Evolutionary conservation across 2,329 filamentous ascomycete genomes (phyloP).

Genomic region (Fusarium sp.): DNA sequence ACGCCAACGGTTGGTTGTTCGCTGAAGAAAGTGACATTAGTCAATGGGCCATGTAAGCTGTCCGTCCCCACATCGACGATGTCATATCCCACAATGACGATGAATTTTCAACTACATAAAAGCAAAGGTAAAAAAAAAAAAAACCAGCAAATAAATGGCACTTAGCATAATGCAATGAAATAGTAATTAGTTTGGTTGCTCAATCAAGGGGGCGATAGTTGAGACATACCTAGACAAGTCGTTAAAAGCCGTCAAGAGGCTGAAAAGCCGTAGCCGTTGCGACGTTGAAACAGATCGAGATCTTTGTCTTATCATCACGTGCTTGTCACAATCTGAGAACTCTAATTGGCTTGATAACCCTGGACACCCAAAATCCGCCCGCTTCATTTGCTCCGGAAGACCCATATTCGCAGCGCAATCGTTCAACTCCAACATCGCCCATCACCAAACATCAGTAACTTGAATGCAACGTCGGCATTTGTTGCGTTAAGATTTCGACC

Average conservation of each 20-base stretch:
- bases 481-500: slow-evolving; percentile 14
- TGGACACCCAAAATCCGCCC: slow-evolving; percentile 38
- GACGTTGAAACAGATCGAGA: slow-evolving; percentile 23
- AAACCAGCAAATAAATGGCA: background rate
- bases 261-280: slow-evolving; percentile 11
- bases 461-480: slow-evolving; percentile 32
- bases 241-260: background rate
- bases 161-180: background rate
- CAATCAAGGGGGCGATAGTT: background rate
- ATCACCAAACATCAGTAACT: slow-evolving; percentile 18
- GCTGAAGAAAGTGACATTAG: slow-evolving; percentile 29
- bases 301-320: slow-evolving; percentile 43
- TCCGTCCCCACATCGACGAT: slow-evolving; percentile 32
- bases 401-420: slow-evolving; percentile 36
- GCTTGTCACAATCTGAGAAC: background rate
- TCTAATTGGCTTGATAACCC: slow-evolving; percentile 37
- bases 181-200: background rate
- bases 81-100: slow-evolving; percentile 22
- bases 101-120: slow-evolving; percentile 9
- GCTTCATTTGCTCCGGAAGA: slow-evolving; percentile 37
- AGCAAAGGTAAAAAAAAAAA: background rate
- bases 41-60: slow-evolving; percentile 21
- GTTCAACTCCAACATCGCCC: slow-evolving; percentile 35
- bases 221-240: background rate
- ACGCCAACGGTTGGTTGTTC: slow-evolving; percentile 23